phyloP scores from a whole-genome alignment of 805 yeast genomes.

The Candida corydali region DNA sequence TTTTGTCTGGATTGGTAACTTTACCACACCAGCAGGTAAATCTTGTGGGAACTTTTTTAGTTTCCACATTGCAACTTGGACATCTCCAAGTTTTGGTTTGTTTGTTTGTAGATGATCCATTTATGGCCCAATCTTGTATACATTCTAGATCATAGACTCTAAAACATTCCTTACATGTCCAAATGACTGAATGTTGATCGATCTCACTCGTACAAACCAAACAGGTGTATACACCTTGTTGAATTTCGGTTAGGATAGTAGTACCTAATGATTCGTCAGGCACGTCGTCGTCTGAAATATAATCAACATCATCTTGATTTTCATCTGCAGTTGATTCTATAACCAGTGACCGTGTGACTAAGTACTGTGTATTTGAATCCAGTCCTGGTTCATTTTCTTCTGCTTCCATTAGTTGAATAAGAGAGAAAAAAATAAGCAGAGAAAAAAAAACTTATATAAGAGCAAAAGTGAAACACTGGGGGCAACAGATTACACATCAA shows the following conservation, averaged over 20 bases:
- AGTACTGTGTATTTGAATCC: background rate
- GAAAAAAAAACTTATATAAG: constrained; percentile 1
- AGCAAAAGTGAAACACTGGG: too few relatives aligned
- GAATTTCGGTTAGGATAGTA: constrained; percentile 54
- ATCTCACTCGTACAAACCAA: constrained; percentile 85
- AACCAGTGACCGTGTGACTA: background rate
- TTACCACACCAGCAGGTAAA: constrained; percentile 91
- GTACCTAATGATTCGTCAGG: constrained; percentile 29
- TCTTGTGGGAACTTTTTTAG: constrained; percentile 46
- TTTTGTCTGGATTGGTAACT: constrained; percentile 55
- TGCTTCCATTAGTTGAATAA: constrained; percentile 2
- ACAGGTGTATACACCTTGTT: constrained; percentile 72
- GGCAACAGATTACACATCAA: too few relatives aligned
- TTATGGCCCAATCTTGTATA: constrained; percentile 79
- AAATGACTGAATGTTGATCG: constrained; percentile 58
- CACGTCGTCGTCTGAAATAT: constrained; percentile 12
- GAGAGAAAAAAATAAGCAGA: background rate
- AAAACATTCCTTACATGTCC: constrained; percentile 77
- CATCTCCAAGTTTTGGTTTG: constrained; percentile 71
- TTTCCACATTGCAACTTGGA: constrained; percentile 68
- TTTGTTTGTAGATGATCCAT: constrained; percentile 62
- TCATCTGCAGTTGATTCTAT: constrained; percentile 4
- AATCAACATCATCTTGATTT: background rate
- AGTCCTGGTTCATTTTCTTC: constrained; percentile 7
- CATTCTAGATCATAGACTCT: constrained; percentile 86